phyloP scores from a whole-genome alignment of 164 flowering plant species.

The Vitis rupestris region DNA sequence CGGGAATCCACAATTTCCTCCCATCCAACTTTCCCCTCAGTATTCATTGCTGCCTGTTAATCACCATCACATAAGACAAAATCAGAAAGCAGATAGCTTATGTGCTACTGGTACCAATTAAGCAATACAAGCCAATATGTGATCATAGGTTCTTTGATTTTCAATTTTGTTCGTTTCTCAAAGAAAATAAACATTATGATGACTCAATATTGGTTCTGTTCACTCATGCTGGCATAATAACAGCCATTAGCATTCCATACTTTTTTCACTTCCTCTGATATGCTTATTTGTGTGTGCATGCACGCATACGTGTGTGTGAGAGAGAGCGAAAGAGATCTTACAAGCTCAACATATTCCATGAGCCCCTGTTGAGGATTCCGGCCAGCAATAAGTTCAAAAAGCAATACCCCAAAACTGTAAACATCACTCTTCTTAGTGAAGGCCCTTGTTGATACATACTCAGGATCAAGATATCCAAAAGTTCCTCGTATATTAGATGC shows the following conservation, averaged over 20 bases:
- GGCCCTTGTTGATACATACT: conserved; percentile 74
- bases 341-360: conserved; percentile 86
- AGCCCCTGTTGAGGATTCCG: conserved; percentile 92
- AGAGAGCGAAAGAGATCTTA: conserved; percentile 39
- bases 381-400: conserved; percentile 88
- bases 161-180: no score
- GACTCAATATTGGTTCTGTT: no score
- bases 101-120: no score
- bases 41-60: conserved; percentile 76
- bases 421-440: conserved; percentile 96
- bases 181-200: neutral
- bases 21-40: conserved; percentile 85
- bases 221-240: no score
- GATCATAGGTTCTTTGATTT: no score
- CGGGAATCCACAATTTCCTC: conserved; percentile 87
- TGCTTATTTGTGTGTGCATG: no score
- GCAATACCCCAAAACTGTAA: conserved; percentile 89
- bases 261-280: no score
- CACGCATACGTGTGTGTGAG: neutral
- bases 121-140: no score
- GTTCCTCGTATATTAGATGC: conserved; percentile 79
- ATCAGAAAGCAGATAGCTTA: neutral
- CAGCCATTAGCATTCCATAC: no score
- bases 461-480: conserved; percentile 97
- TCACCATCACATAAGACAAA: conserved; percentile 7